phyloP scores from a whole-genome alignment of 208 protist genomes.

The Trichomonas gallinae region DNA sequence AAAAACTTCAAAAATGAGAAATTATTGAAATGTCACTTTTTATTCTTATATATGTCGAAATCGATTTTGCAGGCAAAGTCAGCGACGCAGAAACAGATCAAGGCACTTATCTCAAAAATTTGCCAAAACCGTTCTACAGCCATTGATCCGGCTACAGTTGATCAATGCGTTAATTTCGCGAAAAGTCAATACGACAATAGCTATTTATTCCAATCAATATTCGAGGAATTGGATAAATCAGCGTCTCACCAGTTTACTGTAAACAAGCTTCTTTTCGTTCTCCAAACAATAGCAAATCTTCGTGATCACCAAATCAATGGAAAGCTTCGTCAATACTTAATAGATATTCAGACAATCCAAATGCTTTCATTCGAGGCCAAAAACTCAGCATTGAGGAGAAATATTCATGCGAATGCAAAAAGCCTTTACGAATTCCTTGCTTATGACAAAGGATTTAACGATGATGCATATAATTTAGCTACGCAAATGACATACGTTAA shows the following conservation, averaged over 20 bases:
- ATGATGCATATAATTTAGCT: background rate
- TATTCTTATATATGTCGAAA: background rate
- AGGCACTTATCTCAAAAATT: background rate
- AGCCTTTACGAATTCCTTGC: background rate
- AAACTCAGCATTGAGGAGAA: background rate
- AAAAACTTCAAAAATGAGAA: too few species aligned
- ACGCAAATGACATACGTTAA: background rate
- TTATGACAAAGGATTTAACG: background rate
- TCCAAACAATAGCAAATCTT: background rate
- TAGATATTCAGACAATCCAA: background rate
- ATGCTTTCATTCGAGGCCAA: background rate
- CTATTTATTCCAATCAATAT: background rate
- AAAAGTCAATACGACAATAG: background rate
- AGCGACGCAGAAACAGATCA: background rate
- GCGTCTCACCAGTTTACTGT: background rate
- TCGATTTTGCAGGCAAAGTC: background rate
- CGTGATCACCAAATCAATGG: background rate
- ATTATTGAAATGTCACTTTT: too few species aligned
- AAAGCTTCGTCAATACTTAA: background rate
- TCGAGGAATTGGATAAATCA: background rate
- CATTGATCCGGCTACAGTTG: background rate
- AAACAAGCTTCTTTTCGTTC: background rate
- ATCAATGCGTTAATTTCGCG: background rate
- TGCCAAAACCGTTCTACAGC: background rate
- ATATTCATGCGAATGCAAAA: background rate